Evolutionary conservation across 192 early-diverging fungal species (phyloP).

Genomic region (Piromyces finnis): DNA sequence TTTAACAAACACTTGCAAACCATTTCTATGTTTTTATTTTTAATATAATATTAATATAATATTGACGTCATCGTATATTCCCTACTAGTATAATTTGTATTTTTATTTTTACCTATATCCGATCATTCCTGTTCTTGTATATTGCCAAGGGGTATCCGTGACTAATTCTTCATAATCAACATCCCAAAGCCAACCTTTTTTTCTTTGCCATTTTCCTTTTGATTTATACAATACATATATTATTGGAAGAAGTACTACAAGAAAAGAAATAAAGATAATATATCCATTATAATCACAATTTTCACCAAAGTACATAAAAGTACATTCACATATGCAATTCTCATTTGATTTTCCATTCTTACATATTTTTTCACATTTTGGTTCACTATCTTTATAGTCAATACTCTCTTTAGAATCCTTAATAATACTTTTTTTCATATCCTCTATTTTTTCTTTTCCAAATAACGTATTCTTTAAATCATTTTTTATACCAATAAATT

Average conservation of each 20-base stretch:
- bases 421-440: too few relatives aligned
- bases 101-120: not conserved
- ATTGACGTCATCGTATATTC: too few relatives aligned
- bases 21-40: not conserved
- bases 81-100: too few relatives aligned
- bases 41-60: too few relatives aligned
- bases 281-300: not conserved
- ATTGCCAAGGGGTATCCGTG: not conserved
- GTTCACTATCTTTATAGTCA: too few relatives aligned
- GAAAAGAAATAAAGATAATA: not conserved
- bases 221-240: not conserved
- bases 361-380: too few relatives aligned
- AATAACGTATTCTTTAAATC: not conserved
- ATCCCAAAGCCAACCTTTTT: not conserved
- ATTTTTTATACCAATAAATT: not conserved
- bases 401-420: too few relatives aligned
- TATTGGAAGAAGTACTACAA: not conserved
- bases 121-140: not conserved
- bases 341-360: too few relatives aligned
- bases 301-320: not conserved
- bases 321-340: not conserved
- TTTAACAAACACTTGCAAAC: not conserved
- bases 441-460: not conserved
- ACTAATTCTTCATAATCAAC: not conserved
- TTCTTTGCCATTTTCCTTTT: not conserved